Percentiles rank a stretch among this genome's conserved stretches.
Conservation (phyloP, 805 yeast genomes). For the Scheffersomyces stipitis region DNA sequence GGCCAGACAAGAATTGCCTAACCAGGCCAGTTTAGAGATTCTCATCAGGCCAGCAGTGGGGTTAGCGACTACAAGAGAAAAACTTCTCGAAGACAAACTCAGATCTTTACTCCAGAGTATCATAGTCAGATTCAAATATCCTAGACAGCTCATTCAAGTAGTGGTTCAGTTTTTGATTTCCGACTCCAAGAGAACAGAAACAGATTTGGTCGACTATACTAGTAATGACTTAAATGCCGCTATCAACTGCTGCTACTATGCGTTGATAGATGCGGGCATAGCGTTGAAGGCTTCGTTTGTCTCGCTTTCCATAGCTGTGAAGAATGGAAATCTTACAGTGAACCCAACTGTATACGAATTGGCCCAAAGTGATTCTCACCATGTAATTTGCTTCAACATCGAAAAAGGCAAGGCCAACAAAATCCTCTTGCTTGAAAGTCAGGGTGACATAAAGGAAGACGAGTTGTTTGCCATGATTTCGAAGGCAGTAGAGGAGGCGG, state of each 20-base stretch:
- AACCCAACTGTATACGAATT: conserved; percentile 51
- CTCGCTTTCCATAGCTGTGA: conserved; percentile 49
- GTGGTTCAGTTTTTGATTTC: conserved; percentile 41
- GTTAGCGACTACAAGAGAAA: conserved; percentile 72
- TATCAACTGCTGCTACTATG: conserved; percentile 70
- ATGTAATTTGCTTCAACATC: conserved; percentile 62
- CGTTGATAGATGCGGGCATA: conserved; percentile 78
- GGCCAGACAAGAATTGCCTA: conserved; percentile 80
- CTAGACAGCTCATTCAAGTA: conserved; percentile 61
- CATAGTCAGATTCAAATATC: conserved; percentile 63
- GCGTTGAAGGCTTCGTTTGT: conserved; percentile 64
- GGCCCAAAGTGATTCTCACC: conserved; percentile 52
- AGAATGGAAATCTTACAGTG: conserved; percentile 26
- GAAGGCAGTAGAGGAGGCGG: conserved; percentile 48
- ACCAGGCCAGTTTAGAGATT: conserved; percentile 73
- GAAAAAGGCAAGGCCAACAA: conserved; percentile 50
- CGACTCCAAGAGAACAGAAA: conserved; percentile 15
- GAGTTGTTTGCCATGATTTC: conserved; percentile 56
- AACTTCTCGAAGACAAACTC: conserved; percentile 69
- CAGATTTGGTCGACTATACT: conserved; percentile 20
- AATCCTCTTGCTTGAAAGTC: conserved; percentile 67
- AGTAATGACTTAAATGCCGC: conserved; percentile 63
- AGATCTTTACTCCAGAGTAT: conserved; percentile 59
- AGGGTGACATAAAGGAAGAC: conserved; percentile 64
- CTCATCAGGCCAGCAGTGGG: conserved; percentile 79